Base-by-base conservation (phyloP, 768 basidiomycete species). In the Tricholoma bakamatsutake region DNA sequence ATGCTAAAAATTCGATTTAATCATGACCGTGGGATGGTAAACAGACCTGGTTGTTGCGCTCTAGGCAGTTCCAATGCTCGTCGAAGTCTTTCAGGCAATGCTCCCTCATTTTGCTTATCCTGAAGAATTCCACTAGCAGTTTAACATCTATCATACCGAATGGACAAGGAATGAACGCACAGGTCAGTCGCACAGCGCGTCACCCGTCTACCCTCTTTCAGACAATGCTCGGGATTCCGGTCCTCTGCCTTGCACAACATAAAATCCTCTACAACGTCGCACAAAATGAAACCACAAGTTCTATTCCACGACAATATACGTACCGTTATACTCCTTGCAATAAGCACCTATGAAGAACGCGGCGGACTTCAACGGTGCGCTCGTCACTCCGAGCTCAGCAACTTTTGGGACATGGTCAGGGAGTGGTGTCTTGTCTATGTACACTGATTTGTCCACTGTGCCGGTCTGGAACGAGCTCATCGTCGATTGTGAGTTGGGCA, bases 171-270 rank as follows among this genome's bases (percentile, higher is more conserved):
- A 13, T 43, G 27, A 50, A 82, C 92, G 67, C 63, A 98, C 97
- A 99, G 66, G 67, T 98, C 94, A 33, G 86, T 85, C 47, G 95
- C 90, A 71, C 97, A 99, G 62, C 97, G 81, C 53, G 97, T 98
- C 55, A 98, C 96, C 62, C 91, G 85, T 62, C 97, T 74, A 10
- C 97, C 97, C 71, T 98, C 97, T 79, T 90, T 90, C 75, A 98
- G 67, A 72, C 97, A 99, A 69, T 95, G 93, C 18, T 73, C 92
- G 9, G 96, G 93, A 66, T 96, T 87, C 57, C 88, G 80, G 66
- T 81, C 87, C 77, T 98, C 95, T 21, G 83, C 77, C 76, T 98
- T 98, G 82, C 97, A 99, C 52, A 98, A 87, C 93, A 98, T 96
- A 53, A 74, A 73, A 62, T 73, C 73, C 69, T 73, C 73, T 73